These are phyloP conservation scores for Leccinum olivaceopallidum DNA, from an alignment of 768 basidiomycete species.

Conservation along the genomic window DNA sequence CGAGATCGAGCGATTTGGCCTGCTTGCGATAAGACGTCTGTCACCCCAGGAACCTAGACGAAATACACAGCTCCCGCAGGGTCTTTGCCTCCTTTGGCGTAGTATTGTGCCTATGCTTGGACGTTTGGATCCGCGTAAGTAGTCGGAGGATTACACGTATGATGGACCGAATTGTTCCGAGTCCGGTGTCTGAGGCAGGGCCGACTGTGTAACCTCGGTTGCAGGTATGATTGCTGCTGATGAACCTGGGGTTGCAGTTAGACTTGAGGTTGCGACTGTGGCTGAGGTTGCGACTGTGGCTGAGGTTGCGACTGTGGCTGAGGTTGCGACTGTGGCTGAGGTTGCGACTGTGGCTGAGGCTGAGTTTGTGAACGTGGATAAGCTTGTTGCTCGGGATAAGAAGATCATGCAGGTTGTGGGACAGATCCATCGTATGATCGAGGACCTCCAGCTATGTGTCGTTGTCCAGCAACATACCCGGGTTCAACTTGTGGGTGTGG, in stretches of 20 bases:
- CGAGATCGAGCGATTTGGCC: slow-evolving; percentile 15
- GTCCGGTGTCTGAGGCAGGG: slow-evolving; percentile 12
- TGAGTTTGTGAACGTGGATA: slow-evolving; percentile 40
- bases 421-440: slow-evolving; percentile 24
- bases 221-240: slow-evolving; percentile 24
- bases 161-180: slow-evolving; percentile 42
- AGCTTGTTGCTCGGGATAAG: slow-evolving; percentile 33
- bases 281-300: no score
- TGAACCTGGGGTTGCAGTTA: slow-evolving; percentile 36
- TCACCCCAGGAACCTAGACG: slow-evolving; percentile 72
- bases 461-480: slow-evolving; percentile 25
- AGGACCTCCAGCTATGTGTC: slow-evolving; percentile 16
- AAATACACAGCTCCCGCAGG: slow-evolving; percentile 80
- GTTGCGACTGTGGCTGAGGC: neutral
- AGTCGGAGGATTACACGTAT: slow-evolving; percentile 58
- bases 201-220: slow-evolving; percentile 9
- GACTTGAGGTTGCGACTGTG: slow-evolving; percentile 37
- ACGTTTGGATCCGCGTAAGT: slow-evolving; percentile 79
- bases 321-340: slow-evolving; percentile 33
- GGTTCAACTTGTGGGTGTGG: slow-evolving; percentile 30
- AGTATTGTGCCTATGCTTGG: slow-evolving; percentile 89
- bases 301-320: slow-evolving; percentile 23
- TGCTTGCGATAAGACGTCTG: slow-evolving; percentile 34
- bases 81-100: slow-evolving; percentile 76
- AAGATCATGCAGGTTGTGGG: slow-evolving; percentile 32